Evolutionary conservation across 2,329 filamentous ascomycete species (phyloP), one percentile per base, ranked within the genome.

Genomic region (Mycosphaerella arachidis): DNA sequence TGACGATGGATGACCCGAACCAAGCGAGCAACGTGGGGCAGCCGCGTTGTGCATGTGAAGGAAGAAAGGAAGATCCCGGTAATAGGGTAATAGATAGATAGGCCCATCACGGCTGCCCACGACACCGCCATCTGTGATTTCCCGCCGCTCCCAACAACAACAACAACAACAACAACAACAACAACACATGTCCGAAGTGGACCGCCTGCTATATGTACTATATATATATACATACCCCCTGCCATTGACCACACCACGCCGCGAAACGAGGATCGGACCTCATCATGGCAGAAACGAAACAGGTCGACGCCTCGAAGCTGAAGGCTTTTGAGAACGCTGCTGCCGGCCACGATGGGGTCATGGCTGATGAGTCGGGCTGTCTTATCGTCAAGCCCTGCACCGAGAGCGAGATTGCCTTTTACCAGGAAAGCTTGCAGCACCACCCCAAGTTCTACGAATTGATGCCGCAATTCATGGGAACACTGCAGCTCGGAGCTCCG

Each of bases 301-400:
- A 86, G 45, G 84, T 86, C 56, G 82, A 83, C 64, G 78, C 80
- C 57, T 79, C 83, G 58, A 84, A 86, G 60, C 80, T 92, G 50
- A 79, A 86, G 66, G 82, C 86, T 56, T 94, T 89, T 76, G 84
- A 85, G 68, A 82, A 91, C 71, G 90, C 88, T 54, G 91, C 92
- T 63, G 91, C 91, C 63, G 91, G 91, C 76, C 91, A 95, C 77
- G 92, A 95, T 67, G 94, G 94, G 65, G 93, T 96, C 51, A 84
- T 96, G 69, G 92, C 88, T 72, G 91, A 96, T 71, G 81, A 84
- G 57, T 86, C 90, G 56, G 94, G 94, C 72, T 85, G 89, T 64
- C 81, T 97, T 35, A 90, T 99, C 73, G 91, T 97, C 72, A 99
- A 99, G 77, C 94, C 94, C 18, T 97, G 93, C 75, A 96, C 90